phyloP scores from a whole-genome alignment of 2,329 filamentous ascomycete species.

The Xylariaceae sp. region DNA sequence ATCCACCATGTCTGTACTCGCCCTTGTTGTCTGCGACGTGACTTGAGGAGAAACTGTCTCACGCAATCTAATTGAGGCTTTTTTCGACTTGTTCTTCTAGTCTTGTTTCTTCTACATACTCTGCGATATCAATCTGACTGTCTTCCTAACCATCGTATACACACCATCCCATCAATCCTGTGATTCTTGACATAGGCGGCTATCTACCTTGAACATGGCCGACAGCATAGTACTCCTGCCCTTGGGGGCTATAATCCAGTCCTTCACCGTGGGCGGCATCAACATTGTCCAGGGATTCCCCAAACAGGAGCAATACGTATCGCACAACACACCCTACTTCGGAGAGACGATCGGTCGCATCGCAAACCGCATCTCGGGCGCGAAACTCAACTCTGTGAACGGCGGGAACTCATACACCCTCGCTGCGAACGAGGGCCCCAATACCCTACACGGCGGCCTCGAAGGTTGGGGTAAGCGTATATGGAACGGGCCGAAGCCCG shows the following conservation, averaged over 20 bases:
- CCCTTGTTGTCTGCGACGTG: background rate
- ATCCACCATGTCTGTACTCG: background rate
- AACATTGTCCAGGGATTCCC: conserved; percentile 91
- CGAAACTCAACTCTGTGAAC: conserved; percentile 67
- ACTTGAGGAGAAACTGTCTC: background rate
- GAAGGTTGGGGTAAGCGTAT: conserved; percentile 76
- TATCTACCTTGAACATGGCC: conserved; percentile 23
- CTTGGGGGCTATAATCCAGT: conserved; percentile 73
- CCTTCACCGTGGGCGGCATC: conserved; percentile 67
- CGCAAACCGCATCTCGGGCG: conserved; percentile 74
- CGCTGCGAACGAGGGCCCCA: conserved; percentile 68
- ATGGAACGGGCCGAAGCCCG: conserved; percentile 65
- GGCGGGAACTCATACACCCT: conserved; percentile 60
- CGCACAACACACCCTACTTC: conserved; percentile 74
- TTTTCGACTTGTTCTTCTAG: no score
- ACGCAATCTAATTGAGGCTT: no score
- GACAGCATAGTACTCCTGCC: conserved; percentile 60
- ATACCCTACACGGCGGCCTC: conserved; percentile 67
- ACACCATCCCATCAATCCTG: background rate
- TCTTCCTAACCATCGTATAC: background rate
- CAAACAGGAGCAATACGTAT: conserved; percentile 65
- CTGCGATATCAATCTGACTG: background rate
- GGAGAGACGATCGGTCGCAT: conserved; percentile 87
- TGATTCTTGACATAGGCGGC: background rate
- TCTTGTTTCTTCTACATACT: no score